These are phyloP conservation scores for Cnidoscolus chayamansa DNA, from an alignment of 441 rosid genomes.

Conservation along the genomic window DNA sequence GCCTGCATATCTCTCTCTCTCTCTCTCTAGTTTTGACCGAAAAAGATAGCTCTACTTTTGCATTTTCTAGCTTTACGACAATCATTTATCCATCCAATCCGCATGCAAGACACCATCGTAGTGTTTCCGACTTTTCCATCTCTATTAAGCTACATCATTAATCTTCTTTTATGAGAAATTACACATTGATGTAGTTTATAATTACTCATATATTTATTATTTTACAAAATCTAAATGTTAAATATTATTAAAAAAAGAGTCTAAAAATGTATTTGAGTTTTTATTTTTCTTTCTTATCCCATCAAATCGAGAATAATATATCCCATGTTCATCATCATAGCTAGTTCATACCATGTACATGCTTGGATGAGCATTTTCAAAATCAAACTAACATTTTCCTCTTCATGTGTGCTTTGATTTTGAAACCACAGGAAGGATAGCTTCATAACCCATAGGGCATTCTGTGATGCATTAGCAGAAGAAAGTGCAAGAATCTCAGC, in stretches of 20 bases:
- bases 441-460: conserved; percentile 92
- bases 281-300: too few species aligned
- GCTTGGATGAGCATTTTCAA: too few species aligned
- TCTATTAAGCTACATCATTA: background rate
- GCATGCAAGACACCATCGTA: conserved; percentile 26
- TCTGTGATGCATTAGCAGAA: conserved; percentile 91
- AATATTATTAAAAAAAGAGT: too few species aligned
- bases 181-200: too few species aligned
- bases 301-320: too few species aligned
- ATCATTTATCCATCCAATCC: conserved; percentile 22
- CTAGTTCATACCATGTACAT: too few species aligned
- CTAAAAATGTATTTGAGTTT: too few species aligned
- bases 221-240: too few species aligned
- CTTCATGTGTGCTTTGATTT: background rate
- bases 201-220: too few species aligned
- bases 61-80: conserved; percentile 29
- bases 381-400: too few species aligned
- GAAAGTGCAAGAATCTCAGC: conserved; percentile 80
- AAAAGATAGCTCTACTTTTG: conserved; percentile 26
- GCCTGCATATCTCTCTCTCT: conserved; percentile 28
- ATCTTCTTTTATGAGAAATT: too few species aligned
- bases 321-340: too few species aligned
- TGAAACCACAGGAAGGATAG: conserved; percentile 70
- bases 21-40: conserved; percentile 34
- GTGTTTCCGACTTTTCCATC: conserved; percentile 7